Evolutionary conservation across 1,139 yeast genomes (phyloP).

Genomic region (Hemisphaericaspora lyxosophila): DNA sequence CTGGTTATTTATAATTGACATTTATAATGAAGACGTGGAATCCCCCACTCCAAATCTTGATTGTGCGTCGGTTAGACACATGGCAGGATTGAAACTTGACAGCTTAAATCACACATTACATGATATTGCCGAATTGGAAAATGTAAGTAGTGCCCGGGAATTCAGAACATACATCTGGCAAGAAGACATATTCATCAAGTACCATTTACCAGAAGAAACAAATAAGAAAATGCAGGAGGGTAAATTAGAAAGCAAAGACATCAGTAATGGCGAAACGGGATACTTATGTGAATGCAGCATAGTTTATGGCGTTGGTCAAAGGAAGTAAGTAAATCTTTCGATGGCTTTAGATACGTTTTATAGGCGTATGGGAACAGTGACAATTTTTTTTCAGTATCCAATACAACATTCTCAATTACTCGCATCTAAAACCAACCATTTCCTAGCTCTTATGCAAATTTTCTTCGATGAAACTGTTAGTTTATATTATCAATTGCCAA

Average conservation of each 20-base stretch:
- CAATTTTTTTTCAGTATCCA: no score
- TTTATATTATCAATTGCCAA: no score
- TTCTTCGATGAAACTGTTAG: no score
- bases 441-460: no score
- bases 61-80: slow-evolving; percentile 25
- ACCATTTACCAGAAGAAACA: slow-evolving; percentile 22
- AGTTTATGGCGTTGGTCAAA: slow-evolving; percentile 29
- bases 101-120: slow-evolving; percentile 24
- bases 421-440: no score
- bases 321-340: no score
- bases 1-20: slow-evolving; percentile 35
- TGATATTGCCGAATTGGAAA: slow-evolving; percentile 21
- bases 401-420: no score
- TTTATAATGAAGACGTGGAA: slow-evolving; percentile 35
- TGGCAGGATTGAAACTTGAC: slow-evolving; percentile 34
- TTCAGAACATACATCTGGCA: slow-evolving; percentile 26
- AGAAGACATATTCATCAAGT: slow-evolving; percentile 21
- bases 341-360: no score
- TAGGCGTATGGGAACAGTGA: no score
- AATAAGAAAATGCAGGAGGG: slow-evolving; percentile 19
- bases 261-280: slow-evolving; percentile 13
- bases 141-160: slow-evolving; percentile 25
- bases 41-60: slow-evolving; percentile 14
- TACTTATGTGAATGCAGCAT: slow-evolving; percentile 23
- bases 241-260: slow-evolving; percentile 14